Percentiles rank a stretch among this genome's conserved stretches.
These are phyloP conservation scores for Brassica balearica DNA, from an alignment of 441 rosid genomes.

Conservation along the genomic window DNA sequence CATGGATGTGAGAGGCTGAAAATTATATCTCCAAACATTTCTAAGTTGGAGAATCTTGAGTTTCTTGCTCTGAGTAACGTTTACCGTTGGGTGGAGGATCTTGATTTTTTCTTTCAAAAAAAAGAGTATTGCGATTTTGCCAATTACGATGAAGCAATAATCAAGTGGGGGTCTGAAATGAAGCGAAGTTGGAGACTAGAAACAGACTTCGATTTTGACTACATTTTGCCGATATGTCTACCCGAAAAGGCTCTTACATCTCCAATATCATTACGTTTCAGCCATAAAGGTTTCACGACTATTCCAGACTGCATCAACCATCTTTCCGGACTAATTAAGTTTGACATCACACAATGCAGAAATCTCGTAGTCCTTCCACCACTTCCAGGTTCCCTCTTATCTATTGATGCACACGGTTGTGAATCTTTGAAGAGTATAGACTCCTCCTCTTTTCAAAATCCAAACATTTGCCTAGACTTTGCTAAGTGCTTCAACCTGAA, in stretches of 20 bases:
- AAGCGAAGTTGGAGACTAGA: constrained; percentile 29
- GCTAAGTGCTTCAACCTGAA: no score
- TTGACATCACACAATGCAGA: background rate
- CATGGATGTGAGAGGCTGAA: constrained; percentile 4
- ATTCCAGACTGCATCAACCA: constrained; percentile 24
- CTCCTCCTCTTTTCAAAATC: no score
- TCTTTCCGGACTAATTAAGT: background rate
- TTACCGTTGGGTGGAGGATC: no score
- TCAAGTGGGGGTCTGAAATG: constrained; percentile 6
- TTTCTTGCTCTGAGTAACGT: background rate
- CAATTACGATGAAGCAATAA: background rate
- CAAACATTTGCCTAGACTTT: no score
- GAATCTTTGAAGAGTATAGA: no score
- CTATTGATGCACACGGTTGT: background rate
- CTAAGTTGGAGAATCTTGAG: constrained; percentile 29
- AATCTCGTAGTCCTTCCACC: background rate
- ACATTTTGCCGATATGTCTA: constrained; percentile 15
- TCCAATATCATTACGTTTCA: constrained; percentile 5
- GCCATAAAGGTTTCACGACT: background rate
- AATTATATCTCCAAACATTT: constrained; percentile 6
- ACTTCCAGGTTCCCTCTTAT: constrained; percentile 11
- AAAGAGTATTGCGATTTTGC: no score
- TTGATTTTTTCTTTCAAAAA: no score
- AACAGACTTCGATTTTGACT: background rate
- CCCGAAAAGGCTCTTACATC: background rate